Evolutionary conservation across 371 early-diverging fungal genomes (phyloP).

Genomic region (Sporodiniella umbellata): DNA sequence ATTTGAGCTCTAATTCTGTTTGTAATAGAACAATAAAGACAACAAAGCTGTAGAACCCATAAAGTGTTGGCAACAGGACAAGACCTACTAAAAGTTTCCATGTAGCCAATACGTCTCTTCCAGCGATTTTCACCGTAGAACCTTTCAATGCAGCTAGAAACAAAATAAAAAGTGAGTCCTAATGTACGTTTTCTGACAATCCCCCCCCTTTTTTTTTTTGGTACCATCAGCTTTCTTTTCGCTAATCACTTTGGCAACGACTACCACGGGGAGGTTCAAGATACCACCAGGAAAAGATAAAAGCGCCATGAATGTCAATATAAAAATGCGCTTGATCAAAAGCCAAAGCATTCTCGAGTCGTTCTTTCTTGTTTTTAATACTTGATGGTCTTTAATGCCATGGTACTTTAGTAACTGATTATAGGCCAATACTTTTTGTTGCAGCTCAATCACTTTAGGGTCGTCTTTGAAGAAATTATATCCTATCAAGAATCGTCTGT

Average conservation of each 20-base stretch:
- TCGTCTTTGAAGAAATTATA: slow-evolving; percentile 73
- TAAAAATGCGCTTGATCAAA: slow-evolving; percentile 55
- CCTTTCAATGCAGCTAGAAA: slow-evolving; percentile 70
- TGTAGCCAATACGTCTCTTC: slow-evolving; percentile 90
- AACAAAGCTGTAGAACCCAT: slow-evolving; percentile 65
- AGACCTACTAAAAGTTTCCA: slow-evolving; percentile 88
- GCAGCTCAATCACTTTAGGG: slow-evolving; percentile 68
- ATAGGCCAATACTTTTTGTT: slow-evolving; percentile 72
- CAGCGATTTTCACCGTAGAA: slow-evolving; percentile 90
- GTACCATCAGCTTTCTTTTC: slow-evolving; percentile 70
- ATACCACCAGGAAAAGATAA: slow-evolving; percentile 77
- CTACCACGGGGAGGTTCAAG: slow-evolving; percentile 74
- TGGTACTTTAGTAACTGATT: slow-evolving; percentile 80
- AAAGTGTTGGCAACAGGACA: slow-evolving; percentile 71
- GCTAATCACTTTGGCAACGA: slow-evolving; percentile 66
- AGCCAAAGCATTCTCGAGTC: slow-evolving; percentile 48
- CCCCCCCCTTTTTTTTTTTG: background rate
- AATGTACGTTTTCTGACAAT: background rate
- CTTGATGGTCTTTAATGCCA: slow-evolving; percentile 93
- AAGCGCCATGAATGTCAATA: slow-evolving; percentile 62
- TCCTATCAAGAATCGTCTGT: slow-evolving; percentile 82
- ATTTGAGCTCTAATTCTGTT: slow-evolving; percentile 24
- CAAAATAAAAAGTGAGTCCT: slow-evolving; percentile 2
- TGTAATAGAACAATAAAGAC: slow-evolving; percentile 43
- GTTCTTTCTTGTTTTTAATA: slow-evolving; percentile 69